Conservation (phyloP, 305 asterid genomes). For the Lippia alba region DNA sequence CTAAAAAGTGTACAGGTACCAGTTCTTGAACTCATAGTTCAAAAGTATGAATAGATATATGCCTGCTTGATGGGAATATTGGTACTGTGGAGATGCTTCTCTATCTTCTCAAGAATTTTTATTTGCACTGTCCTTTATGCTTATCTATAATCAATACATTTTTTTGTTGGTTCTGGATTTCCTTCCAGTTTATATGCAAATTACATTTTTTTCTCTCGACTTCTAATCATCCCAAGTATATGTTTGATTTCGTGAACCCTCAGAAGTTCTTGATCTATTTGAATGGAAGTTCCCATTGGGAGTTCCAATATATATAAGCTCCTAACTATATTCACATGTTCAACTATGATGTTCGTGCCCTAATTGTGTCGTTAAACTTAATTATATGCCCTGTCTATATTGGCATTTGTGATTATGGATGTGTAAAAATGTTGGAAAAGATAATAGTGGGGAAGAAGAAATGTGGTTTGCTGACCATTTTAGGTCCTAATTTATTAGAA, state of each 20-base stretch:
- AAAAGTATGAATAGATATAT: slow-evolving; percentile 17
- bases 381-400: not conserved
- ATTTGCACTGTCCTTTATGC: slow-evolving; percentile 9
- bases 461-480: not conserved
- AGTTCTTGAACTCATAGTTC: slow-evolving; percentile 38
- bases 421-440: not conserved
- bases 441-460: not conserved
- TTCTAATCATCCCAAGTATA: not conserved
- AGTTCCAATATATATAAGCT: not conserved
- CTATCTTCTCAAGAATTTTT: slow-evolving; percentile 15
- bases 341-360: not conserved
- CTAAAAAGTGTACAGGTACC: slow-evolving; percentile 48
- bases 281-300: not conserved
- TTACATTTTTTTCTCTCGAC: not conserved
- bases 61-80: slow-evolving; percentile 32
- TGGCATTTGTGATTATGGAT: not conserved
- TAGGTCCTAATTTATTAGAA: not conserved
- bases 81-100: slow-evolving; percentile 16
- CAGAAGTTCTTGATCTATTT: slow-evolving; percentile 1
- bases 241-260: slow-evolving; percentile 10
- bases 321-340: not conserved
- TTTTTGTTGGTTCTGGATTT: not conserved
- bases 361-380: not conserved
- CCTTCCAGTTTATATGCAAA: not conserved
- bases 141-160: not conserved